Evolutionary conservation across 2,329 filamentous ascomycete species (phyloP).

Genomic region (Aspergillus novofumigatus): DNA sequence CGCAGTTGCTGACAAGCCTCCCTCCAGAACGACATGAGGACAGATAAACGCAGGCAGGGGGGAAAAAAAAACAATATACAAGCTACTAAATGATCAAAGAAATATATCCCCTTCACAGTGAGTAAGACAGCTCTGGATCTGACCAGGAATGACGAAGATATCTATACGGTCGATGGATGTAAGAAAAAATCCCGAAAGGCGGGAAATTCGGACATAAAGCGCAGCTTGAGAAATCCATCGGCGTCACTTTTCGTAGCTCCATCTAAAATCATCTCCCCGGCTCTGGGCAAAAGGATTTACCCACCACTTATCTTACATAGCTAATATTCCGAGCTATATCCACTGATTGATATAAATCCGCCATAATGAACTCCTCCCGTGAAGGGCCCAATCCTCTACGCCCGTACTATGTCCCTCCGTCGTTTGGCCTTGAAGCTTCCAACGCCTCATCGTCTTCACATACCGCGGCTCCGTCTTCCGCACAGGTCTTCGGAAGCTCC

Average conservation of each 20-base stretch:
- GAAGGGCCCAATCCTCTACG: conserved; percentile 57
- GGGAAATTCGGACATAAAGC: conserved; percentile 21
- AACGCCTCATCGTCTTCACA: conserved; percentile 33
- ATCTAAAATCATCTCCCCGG: background rate
- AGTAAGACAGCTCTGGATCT: background rate
- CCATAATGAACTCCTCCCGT: conserved; percentile 43
- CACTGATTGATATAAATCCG: conserved; percentile 8
- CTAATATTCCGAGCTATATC: background rate
- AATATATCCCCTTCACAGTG: conserved; percentile 1
- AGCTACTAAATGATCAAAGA: conserved; percentile 1
- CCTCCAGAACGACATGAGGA: conserved; percentile 31
- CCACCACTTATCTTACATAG: background rate
- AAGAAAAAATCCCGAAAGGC: conserved; percentile 10
- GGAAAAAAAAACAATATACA: background rate
- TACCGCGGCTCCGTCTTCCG: conserved; percentile 37
- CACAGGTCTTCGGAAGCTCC: conserved; percentile 54
- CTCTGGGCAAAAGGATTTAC: background rate
- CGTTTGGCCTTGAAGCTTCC: conserved; percentile 55
- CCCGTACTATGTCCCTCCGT: conserved; percentile 61
- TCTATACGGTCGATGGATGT: background rate
- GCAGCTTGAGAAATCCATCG: background rate
- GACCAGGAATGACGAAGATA: background rate
- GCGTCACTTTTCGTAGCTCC: background rate
- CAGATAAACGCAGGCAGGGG: background rate
- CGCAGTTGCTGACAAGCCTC: conserved; percentile 31